Evolutionary conservation across 306 rosid species (phyloP).

Genomic region (Calophaca sinica): DNA sequence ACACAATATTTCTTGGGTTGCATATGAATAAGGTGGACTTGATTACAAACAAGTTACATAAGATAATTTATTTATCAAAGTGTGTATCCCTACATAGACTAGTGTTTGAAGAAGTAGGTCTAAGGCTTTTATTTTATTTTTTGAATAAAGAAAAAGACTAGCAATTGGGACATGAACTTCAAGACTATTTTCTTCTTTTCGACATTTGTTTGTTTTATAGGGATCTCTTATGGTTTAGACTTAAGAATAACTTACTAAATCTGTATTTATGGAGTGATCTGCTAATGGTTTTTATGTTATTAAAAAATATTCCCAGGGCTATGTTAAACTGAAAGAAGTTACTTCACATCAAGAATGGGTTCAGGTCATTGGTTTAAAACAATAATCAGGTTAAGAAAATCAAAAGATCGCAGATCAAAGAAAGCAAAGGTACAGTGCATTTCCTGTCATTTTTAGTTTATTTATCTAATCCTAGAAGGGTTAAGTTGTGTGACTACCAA

Average conservation of each 20-base stretch:
- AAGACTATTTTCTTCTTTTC: background rate
- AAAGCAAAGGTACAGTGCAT: conserved; percentile 66
- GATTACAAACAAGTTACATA: too few relatives aligned
- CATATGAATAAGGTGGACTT: too few relatives aligned
- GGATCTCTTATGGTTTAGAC: conserved; percentile 24
- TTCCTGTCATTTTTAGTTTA: conserved; percentile 29
- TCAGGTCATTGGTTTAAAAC: conserved; percentile 94
- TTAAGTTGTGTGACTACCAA: conserved; percentile 15
- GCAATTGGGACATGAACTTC: background rate
- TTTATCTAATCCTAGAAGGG: conserved; percentile 27
- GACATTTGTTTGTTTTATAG: conserved; percentile 26
- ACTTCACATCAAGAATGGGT: conserved; percentile 64
- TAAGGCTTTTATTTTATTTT: conserved; percentile 12
- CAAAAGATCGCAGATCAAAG: conserved; percentile 68
- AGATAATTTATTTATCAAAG: too few relatives aligned
- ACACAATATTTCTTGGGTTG: too few relatives aligned
- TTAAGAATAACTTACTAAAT: conserved; percentile 7
- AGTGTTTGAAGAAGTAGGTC: conserved; percentile 18
- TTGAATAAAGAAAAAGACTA: conserved; percentile 2
- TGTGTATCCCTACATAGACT: too few relatives aligned
- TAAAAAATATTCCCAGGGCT: conserved; percentile 53
- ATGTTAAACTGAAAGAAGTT: conserved; percentile 50
- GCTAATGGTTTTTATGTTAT: conserved; percentile 47
- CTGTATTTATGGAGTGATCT: conserved; percentile 31
- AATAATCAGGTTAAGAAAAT: conserved; percentile 67